Evolutionary conservation across 1,139 yeast genomes (phyloP).

Genomic region (Blastobotrys arbuscula): DNA sequence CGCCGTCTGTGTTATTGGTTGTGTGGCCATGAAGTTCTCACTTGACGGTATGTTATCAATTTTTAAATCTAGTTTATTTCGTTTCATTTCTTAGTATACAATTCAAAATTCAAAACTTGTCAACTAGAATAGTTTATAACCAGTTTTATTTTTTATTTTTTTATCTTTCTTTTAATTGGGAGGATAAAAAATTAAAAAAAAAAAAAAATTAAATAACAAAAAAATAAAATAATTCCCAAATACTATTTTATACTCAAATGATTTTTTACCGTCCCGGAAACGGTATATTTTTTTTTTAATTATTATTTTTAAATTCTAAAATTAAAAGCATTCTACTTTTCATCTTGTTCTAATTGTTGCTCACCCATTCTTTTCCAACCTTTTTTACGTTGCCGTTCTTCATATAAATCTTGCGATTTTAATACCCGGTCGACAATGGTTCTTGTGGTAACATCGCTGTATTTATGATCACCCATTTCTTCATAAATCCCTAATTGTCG

Average conservation of each 20-base stretch:
- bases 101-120: too few relatives aligned
- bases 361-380: constrained; percentile 61
- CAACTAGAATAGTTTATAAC: too few relatives aligned
- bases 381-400: constrained; percentile 71
- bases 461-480: constrained; percentile 41
- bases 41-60: constrained; percentile 10
- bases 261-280: too few relatives aligned
- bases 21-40: constrained; percentile 9
- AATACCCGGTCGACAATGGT: constrained; percentile 66
- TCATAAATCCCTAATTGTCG: constrained; percentile 5
- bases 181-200: too few relatives aligned
- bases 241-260: too few relatives aligned
- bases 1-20: constrained; percentile 3
- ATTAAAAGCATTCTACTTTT: too few relatives aligned
- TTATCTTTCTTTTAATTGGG: too few relatives aligned
- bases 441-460: constrained; percentile 54
- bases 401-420: constrained; percentile 58
- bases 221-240: too few relatives aligned
- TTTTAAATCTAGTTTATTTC: constrained; percentile 13
- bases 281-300: too few relatives aligned
- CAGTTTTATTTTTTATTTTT: background rate
- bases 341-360: constrained; percentile 23
- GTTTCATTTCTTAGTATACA: too few relatives aligned
- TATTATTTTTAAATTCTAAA: too few relatives aligned
- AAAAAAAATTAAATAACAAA: too few relatives aligned